Evolutionary conservation across 2,329 filamentous ascomycete genomes (phyloP).

Genomic region (Trichophyton schoenleinii): DNA sequence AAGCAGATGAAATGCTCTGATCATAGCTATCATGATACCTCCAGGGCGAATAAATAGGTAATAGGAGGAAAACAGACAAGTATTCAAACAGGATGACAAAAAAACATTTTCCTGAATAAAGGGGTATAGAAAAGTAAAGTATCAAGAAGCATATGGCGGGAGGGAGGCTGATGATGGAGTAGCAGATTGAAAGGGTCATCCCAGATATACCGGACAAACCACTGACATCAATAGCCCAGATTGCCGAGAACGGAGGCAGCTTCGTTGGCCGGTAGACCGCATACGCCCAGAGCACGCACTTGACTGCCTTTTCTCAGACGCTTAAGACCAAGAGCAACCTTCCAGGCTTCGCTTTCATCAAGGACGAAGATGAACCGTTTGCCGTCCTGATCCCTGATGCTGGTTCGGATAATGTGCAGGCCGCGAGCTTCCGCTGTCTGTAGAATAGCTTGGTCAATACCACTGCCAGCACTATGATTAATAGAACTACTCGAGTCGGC

Average conservation of each 20-base stretch:
- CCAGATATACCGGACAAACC: not conserved
- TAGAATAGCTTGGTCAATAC: slow-evolving; percentile 14
- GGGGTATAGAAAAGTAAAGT: not conserved
- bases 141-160: too few species aligned
- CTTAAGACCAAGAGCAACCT: slow-evolving; percentile 47
- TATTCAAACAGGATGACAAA: not conserved
- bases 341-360: slow-evolving; percentile 48
- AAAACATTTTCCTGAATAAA: not conserved
- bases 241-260: slow-evolving; percentile 29
- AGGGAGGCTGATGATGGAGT: not conserved
- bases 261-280: slow-evolving; percentile 38
- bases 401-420: slow-evolving; percentile 47
- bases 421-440: slow-evolving; percentile 35
- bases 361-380: slow-evolving; percentile 52
- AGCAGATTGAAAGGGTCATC: not conserved
- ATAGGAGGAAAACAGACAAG: not conserved
- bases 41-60: not conserved
- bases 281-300: slow-evolving; percentile 42
- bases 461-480: slow-evolving; percentile 17
- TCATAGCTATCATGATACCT: not conserved
- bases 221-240: slow-evolving; percentile 23
- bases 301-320: slow-evolving; percentile 44
- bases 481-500: slow-evolving; percentile 26
- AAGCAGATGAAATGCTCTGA: not conserved
- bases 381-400: slow-evolving; percentile 46